Percentiles rank a stretch among this genome's conserved stretches.
Conservation (phyloP, 2,329 filamentous ascomycete species). For the Fusarium chuoi region DNA sequence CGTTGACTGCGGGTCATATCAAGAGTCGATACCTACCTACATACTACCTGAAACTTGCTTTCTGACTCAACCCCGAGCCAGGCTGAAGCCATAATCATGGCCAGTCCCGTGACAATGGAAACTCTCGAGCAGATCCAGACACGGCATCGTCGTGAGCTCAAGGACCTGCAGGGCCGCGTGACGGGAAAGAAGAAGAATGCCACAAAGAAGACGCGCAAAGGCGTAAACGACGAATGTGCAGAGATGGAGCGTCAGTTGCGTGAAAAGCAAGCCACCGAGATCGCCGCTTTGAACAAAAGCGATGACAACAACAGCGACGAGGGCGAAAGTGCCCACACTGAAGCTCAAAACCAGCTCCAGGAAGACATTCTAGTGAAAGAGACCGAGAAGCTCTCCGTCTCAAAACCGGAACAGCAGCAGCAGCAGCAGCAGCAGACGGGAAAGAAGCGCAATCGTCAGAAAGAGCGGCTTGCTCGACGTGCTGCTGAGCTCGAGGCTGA, state of each 20-base stretch:
- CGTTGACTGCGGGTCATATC: background rate
- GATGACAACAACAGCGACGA: conserved; percentile 32
- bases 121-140: conserved; percentile 80
- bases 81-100: conserved; percentile 39
- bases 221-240: conserved; percentile 80
- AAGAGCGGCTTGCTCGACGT: conserved; percentile 88
- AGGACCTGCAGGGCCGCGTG: conserved; percentile 84
- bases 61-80: background rate
- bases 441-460: conserved; percentile 90
- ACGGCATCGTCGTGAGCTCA: conserved; percentile 87
- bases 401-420: conserved; percentile 20
- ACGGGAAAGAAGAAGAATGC: conserved; percentile 98
- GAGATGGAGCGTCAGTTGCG: conserved; percentile 73
- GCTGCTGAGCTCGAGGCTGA: conserved; percentile 84
- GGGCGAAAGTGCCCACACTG: conserved; percentile 10
- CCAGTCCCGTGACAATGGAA: conserved; percentile 48
- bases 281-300: conserved; percentile 54
- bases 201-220: conserved; percentile 84
- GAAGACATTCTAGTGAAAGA: conserved; percentile 33
- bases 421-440: conserved; percentile 40
- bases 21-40: background rate
- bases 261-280: conserved; percentile 73
- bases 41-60: background rate
- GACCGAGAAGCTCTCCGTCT: conserved; percentile 38
- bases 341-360: background rate